Evolutionary conservation across 2,329 filamentous ascomycete genomes (phyloP).

Genomic region (Trichoderma sp.): DNA sequence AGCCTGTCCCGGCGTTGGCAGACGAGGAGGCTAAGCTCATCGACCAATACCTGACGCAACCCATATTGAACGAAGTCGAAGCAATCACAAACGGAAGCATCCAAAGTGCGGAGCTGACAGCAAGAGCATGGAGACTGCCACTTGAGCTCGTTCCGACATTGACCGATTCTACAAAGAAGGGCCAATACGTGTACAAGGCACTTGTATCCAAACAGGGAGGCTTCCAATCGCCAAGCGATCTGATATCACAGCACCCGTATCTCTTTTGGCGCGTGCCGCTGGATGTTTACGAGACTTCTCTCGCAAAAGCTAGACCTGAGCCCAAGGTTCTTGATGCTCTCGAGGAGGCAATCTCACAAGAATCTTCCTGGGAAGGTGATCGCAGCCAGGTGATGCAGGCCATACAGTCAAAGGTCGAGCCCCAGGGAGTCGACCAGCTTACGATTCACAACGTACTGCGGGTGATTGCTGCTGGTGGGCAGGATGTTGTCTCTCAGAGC

Average conservation of each 20-base stretch:
- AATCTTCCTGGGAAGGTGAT: constrained; percentile 22
- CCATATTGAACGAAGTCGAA: constrained; percentile 29
- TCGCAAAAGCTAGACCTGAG: constrained; percentile 27
- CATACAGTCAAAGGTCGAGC: constrained; percentile 24
- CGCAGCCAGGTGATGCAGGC: constrained; percentile 25
- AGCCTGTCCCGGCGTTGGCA: constrained; percentile 28
- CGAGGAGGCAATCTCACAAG: constrained; percentile 27
- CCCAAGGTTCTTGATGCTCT: constrained; percentile 30
- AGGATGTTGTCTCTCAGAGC: constrained; percentile 33
- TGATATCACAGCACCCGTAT: constrained; percentile 38
- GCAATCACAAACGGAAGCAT: constrained; percentile 26
- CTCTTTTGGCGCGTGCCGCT: constrained; percentile 42
- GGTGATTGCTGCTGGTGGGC: constrained; percentile 35
- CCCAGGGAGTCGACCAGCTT: constrained; percentile 24
- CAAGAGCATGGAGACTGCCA: constrained; percentile 28
- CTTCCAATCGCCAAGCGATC: constrained; percentile 26
- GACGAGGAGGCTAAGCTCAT: constrained; percentile 30
- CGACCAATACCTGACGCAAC: constrained; percentile 26
- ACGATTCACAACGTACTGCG: constrained; percentile 35
- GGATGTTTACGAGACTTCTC: constrained; percentile 32
- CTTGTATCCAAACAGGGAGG: constrained; percentile 29
- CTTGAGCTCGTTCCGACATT: constrained; percentile 33
- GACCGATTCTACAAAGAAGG: constrained; percentile 13
- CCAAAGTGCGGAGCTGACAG: neutral
- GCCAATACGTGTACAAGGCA: constrained; percentile 29